Evolutionary conservation across 1,284 basidiomycete species (phyloP).

Genomic region (Boletus smithii): DNA sequence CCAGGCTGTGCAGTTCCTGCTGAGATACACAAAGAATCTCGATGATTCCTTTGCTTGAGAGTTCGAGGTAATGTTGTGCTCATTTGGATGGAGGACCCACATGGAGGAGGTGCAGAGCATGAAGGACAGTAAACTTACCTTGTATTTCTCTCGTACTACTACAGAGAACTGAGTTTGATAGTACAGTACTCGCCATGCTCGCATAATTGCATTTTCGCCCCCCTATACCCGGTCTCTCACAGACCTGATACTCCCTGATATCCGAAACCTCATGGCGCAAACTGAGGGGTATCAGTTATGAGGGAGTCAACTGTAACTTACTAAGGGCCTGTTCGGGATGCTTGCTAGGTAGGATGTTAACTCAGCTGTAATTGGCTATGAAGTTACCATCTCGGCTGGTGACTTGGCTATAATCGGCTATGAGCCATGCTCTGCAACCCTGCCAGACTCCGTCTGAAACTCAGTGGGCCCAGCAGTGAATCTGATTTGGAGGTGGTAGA

Average conservation of each 20-base stretch:
- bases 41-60: slow-evolving; percentile 24
- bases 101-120: no score
- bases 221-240: not conserved
- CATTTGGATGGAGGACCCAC: slow-evolving; percentile 20
- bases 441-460: no score
- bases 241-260: not conserved
- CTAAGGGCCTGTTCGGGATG: no score
- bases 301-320: not conserved
- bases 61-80: slow-evolving; percentile 22
- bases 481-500: no score
- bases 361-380: no score
- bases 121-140: no score
- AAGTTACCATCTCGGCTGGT: no score
- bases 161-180: not conserved
- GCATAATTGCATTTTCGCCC: no score
- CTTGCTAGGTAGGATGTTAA: no score
- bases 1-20: slow-evolving; percentile 13
- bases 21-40: slow-evolving; percentile 16
- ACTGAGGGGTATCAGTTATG: not conserved
- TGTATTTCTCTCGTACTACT: not conserved
- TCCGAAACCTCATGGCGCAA: not conserved
- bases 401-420: no score
- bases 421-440: no score
- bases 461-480: no score
- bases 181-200: not conserved